Conservation (phyloP, 495 filamentous ascomycete species). For the Baudoinia panamericana region DNA sequence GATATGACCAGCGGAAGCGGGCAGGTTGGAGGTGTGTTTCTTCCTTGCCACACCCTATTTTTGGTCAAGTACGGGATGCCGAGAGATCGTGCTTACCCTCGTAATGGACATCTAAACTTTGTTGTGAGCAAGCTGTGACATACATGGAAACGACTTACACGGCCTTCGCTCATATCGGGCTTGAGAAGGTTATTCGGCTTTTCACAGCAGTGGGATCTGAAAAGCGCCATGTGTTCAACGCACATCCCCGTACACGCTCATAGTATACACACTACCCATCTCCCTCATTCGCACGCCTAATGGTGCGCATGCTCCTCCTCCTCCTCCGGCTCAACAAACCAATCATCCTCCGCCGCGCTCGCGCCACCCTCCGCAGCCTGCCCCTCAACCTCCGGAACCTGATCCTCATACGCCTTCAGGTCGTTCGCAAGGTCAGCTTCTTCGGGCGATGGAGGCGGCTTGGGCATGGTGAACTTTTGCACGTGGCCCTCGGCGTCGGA, state of each 20-base stretch:
- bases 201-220: too few species aligned
- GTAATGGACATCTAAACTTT: too few species aligned
- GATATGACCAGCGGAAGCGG: too few species aligned
- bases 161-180: too few species aligned
- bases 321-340: conserved; percentile 54
- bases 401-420: conserved; percentile 81
- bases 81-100: too few species aligned
- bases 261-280: conserved; percentile 5
- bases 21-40: too few species aligned
- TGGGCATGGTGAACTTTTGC: conserved; percentile 68
- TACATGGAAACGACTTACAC: too few species aligned
- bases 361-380: conserved; percentile 46
- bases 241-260: background rate
- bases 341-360: conserved; percentile 49
- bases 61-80: too few species aligned
- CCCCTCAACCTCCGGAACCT: conserved; percentile 90
- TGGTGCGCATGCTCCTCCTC: conserved; percentile 24
- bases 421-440: conserved; percentile 81
- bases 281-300: background rate
- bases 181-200: too few species aligned
- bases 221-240: background rate
- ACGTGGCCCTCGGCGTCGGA: conserved; percentile 81
- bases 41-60: too few species aligned
- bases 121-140: too few species aligned
- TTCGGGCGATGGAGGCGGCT: conserved; percentile 73